Conservation (phyloP, 2,329 filamentous ascomycete genomes). For the Nigrograna mackinnonii region DNA sequence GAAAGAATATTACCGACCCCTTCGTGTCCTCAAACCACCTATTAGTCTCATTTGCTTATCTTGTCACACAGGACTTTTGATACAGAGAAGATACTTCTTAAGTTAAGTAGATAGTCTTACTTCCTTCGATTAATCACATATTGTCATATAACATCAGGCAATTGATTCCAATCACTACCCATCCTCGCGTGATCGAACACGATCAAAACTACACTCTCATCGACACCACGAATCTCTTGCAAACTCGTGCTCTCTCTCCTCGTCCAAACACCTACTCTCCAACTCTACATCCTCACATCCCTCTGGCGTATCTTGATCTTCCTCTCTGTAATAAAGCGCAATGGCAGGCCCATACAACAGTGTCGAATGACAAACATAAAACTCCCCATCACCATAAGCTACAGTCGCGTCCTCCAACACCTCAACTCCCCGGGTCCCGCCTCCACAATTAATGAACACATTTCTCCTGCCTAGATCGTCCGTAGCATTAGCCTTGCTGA, state of each 20-base stretch:
- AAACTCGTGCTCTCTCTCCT: constrained; percentile 9
- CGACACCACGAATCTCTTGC: constrained; percentile 3
- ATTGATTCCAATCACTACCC: too few species aligned
- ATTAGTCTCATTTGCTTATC: too few species aligned
- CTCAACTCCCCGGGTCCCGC: constrained; percentile 5
- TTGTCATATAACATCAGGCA: too few species aligned
- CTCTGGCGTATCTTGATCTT: constrained; percentile 5
- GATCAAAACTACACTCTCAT: too few species aligned
- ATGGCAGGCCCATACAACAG: constrained; percentile 7
- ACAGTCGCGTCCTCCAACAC: constrained; percentile 3
- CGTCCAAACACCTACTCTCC: constrained; percentile 8
- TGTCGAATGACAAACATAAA: constrained; percentile 11
- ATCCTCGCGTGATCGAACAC: too few species aligned
- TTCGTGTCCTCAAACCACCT: too few species aligned
- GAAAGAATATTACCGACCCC: too few species aligned
- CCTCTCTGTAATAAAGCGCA: constrained; percentile 9
- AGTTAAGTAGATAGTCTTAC: too few species aligned
- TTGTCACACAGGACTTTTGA: too few species aligned
- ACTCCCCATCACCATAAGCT: constrained; percentile 7
- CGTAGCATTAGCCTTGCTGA: not conserved
- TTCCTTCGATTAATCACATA: too few species aligned
- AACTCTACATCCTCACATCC: constrained; percentile 8
- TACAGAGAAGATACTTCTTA: too few species aligned
- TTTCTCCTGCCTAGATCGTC: constrained; percentile 5
- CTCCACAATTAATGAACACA: constrained; percentile 7